Conservation (phyloP, 176 grass and related monocot genomes). For the Ensete ventricosum region DNA sequence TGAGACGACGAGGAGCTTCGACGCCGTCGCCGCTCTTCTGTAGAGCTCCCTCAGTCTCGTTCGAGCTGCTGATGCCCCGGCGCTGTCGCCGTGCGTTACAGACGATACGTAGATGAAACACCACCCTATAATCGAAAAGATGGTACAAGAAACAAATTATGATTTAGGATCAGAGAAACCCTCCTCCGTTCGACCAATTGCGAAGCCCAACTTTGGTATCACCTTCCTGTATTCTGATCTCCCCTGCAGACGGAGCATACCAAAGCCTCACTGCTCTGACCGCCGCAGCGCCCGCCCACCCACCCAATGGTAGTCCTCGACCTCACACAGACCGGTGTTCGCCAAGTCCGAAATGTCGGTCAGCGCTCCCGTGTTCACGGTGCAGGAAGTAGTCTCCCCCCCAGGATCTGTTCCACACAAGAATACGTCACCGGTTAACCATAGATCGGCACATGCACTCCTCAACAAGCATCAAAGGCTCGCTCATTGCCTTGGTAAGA, state of each 20-base stretch:
- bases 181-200: conserved; percentile 87
- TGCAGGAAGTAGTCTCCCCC: too few species aligned
- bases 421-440: too few species aligned
- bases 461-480: too few species aligned
- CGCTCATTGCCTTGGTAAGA: too few species aligned
- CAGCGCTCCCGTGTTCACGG: too few species aligned
- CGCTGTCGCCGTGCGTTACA: conserved; percentile 62
- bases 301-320: conserved; percentile 91
- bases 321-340: too few species aligned
- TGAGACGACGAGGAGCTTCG: conserved; percentile 63
- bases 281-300: conserved; percentile 47
- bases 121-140: conserved; percentile 12
- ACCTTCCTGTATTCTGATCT: conserved; percentile 54
- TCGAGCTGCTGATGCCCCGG: conserved; percentile 43
- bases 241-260: too few species aligned
- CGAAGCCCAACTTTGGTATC: conserved; percentile 77
- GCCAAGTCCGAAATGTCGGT: too few species aligned
- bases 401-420: too few species aligned
- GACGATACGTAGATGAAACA: conserved; percentile 86
- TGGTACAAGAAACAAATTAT: too few species aligned
- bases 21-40: conserved; percentile 32
- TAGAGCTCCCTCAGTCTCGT: conserved; percentile 68
- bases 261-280: conserved; percentile 52
- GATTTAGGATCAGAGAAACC: conserved; percentile 1
- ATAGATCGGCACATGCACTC: too few species aligned